These are phyloP conservation scores for Boletus sp. DNA, from an alignment of 768 basidiomycete species.

Conservation along the genomic window DNA sequence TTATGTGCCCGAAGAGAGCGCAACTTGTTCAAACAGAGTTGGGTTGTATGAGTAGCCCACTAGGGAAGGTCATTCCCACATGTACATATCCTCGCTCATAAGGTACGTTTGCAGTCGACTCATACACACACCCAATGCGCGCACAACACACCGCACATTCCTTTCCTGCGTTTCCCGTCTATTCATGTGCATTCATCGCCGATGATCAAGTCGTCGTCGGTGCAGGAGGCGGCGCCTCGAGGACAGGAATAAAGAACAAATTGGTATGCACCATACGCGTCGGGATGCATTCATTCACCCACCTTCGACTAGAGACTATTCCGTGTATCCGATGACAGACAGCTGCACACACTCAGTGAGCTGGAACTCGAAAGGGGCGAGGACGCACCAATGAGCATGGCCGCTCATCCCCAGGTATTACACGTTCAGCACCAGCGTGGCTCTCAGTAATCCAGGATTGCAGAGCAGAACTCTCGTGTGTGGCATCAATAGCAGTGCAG, in stretches of 20 bases:
- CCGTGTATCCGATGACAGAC: conserved; percentile 50
- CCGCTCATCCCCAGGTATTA: conserved; percentile 58
- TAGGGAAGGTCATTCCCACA: conserved; percentile 24
- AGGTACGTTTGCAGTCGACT: neutral
- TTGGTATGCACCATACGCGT: conserved; percentile 46
- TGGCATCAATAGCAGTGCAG: conserved; percentile 80
- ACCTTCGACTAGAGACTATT: conserved; percentile 59
- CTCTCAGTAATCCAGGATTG: neutral
- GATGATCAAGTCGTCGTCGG: conserved; percentile 76
- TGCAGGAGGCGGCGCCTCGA: conserved; percentile 85
- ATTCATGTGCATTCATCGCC: conserved; percentile 77
- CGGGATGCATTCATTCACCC: conserved; percentile 3
- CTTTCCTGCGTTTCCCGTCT: conserved; percentile 85
- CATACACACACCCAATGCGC: conserved; percentile 52
- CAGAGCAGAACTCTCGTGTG: conserved; percentile 64
- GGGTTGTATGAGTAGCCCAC: neutral
- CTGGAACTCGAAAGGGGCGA: conserved; percentile 76
- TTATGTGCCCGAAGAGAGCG: neutral
- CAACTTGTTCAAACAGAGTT: neutral
- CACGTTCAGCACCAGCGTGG: neutral
- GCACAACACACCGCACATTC: conserved; percentile 74
- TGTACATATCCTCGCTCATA: conserved; percentile 5
- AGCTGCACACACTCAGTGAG: conserved; percentile 60
- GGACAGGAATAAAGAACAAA: conserved; percentile 92
- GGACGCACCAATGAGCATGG: conserved; percentile 98